Percentiles rank a stretch among this genome's conserved stretches.
Evolutionary conservation across 805 yeast species (phyloP).

Genomic region (Saturnispora ahearnii): DNA sequence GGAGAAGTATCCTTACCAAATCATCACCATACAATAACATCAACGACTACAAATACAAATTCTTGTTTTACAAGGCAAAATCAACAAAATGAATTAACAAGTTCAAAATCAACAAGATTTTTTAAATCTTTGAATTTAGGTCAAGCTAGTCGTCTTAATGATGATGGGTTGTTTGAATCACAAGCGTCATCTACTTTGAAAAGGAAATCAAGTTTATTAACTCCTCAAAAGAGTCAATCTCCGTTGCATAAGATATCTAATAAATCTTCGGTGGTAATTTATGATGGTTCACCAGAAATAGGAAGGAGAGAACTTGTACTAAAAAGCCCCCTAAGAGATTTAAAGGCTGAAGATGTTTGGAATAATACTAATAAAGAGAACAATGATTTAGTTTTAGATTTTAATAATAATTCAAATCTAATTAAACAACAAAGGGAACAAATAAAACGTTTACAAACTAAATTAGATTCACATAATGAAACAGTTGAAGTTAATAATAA

Average conservation of each 20-base stretch:
- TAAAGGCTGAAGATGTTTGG: slow-evolving; percentile 9
- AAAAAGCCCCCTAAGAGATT: slow-evolving; percentile 14
- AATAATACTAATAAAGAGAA: slow-evolving; percentile 9
- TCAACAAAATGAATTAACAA: slow-evolving; percentile 5
- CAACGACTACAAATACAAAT: slow-evolving; percentile 8
- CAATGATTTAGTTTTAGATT: slow-evolving; percentile 1
- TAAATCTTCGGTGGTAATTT: background rate
- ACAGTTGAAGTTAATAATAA: slow-evolving; percentile 41
- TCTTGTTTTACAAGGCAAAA: slow-evolving; percentile 8
- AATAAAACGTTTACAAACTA: background rate
- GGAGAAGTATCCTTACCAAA: background rate
- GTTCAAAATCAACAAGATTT: slow-evolving; percentile 13
- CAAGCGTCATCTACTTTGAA: slow-evolving; percentile 5
- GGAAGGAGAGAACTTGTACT: slow-evolving; percentile 16
- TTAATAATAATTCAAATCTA: background rate
- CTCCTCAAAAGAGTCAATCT: slow-evolving; percentile 15
- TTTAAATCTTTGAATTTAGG: slow-evolving; percentile 34
- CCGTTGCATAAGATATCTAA: slow-evolving; percentile 18
- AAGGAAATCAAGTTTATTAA: slow-evolving; percentile 9
- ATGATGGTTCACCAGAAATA: slow-evolving; percentile 21
- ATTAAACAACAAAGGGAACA: background rate
- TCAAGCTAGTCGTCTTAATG: slow-evolving; percentile 40
- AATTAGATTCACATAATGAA: slow-evolving; percentile 7
- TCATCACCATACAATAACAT: slow-evolving; percentile 1
- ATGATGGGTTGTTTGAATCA: slow-evolving; percentile 10